phyloP scores from a whole-genome alignment of 352 stramenopile species.

The Phytopythium aichiense region DNA sequence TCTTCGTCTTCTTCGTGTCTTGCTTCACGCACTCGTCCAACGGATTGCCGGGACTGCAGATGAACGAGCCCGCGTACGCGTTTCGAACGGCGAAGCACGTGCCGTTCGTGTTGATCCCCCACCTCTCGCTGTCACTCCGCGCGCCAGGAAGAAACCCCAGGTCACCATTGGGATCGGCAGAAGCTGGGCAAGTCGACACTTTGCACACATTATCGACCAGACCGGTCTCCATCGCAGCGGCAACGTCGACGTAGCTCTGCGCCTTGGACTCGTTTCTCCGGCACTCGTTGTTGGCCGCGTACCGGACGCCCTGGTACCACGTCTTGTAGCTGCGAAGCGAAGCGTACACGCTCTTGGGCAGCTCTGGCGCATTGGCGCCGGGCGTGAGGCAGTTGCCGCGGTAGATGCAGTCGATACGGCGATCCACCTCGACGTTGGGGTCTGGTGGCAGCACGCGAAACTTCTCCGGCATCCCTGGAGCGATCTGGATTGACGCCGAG shows the following conservation, averaged over 20 bases:
- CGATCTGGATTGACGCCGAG: conserved; percentile 68
- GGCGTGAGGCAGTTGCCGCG: conserved; percentile 31
- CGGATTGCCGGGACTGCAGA: conserved; percentile 36
- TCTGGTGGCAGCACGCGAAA: conserved; percentile 35
- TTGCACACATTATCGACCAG: conserved; percentile 39
- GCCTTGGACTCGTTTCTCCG: conserved; percentile 17
- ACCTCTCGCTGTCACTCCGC: conserved; percentile 11
- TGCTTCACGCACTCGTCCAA: conserved; percentile 14
- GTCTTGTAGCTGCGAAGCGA: conserved; percentile 35
- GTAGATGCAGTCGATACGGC: conserved; percentile 46
- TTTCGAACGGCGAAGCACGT: conserved; percentile 44
- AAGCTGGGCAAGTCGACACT: conserved; percentile 30
- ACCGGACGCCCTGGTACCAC: conserved; percentile 65
- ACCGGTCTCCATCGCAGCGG: conserved; percentile 18
- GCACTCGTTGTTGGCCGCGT: conserved; percentile 60
- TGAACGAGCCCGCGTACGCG: conserved; percentile 41
- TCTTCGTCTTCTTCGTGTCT: not conserved
- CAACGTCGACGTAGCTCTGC: conserved; percentile 22
- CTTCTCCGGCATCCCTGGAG: conserved; percentile 48
- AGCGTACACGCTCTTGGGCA: conserved; percentile 39
- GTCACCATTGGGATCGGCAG: conserved; percentile 33
- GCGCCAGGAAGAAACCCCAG: conserved; percentile 22
- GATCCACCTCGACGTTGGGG: conserved; percentile 4
- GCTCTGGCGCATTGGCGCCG: conserved; percentile 41
- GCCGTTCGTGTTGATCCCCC: conserved; percentile 45